Evolutionary conservation across 78 protist species (phyloP).

Genomic region (Protostelium mycophagum): DNA sequence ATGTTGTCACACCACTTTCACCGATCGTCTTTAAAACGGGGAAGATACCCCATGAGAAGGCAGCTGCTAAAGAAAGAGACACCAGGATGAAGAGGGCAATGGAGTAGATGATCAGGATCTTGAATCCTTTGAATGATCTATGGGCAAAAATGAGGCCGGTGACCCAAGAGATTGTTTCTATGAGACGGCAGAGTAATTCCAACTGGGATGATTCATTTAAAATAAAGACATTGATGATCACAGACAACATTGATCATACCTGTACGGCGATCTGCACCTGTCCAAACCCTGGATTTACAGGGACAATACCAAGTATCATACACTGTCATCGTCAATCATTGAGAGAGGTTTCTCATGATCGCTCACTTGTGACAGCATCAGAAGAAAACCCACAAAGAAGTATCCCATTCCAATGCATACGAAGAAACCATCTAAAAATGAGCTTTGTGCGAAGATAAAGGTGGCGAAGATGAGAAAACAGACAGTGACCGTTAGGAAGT

Average conservation of each 20-base stretch:
- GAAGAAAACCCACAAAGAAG: neutral
- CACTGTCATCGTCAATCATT: too few species aligned
- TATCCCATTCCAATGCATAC: neutral
- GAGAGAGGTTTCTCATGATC: too few species aligned
- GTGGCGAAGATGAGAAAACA: neutral
- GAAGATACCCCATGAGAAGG: neutral
- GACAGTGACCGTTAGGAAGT: neutral
- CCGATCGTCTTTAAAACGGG: neutral
- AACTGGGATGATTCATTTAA: too few species aligned
- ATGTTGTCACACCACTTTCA: neutral
- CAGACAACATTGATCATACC: too few species aligned
- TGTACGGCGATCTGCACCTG: too few species aligned
- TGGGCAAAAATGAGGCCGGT: neutral
- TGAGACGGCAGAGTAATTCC: neutral
- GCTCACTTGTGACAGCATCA: neutral
- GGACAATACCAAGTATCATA: too few species aligned
- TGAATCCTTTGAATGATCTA: neutral
- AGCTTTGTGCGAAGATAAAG: neutral
- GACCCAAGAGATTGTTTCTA: neutral
- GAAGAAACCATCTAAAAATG: neutral
- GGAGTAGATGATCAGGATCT: neutral
- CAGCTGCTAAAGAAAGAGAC: neutral
- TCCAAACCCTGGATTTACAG: too few species aligned
- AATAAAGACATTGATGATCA: too few species aligned
- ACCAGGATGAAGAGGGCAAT: neutral